Evolutionary conservation across 768 basidiomycete species (phyloP).

Genomic region (Boletales sp.): DNA sequence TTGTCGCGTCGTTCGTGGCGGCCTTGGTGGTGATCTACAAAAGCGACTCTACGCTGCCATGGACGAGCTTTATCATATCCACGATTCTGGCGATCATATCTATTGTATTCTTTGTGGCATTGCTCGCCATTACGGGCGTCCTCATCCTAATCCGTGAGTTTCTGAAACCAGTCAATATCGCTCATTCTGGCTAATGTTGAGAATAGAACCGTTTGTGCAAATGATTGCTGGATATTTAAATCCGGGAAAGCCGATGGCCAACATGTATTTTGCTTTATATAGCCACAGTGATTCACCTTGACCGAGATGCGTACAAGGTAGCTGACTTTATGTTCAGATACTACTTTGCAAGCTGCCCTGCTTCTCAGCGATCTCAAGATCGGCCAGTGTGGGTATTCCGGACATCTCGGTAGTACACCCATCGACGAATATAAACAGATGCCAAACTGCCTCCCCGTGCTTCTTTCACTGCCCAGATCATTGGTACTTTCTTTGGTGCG

Average conservation of each 20-base stretch:
- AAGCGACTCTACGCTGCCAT: slow-evolving; percentile 50
- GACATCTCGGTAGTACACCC: slow-evolving; percentile 26
- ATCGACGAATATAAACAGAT: slow-evolving; percentile 25
- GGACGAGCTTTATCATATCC: slow-evolving; percentile 54
- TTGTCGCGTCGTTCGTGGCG: slow-evolving; percentile 37
- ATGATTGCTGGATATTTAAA: slow-evolving; percentile 38
- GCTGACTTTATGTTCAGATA: slow-evolving; percentile 36
- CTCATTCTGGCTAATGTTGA: background rate
- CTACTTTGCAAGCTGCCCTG: slow-evolving; percentile 45
- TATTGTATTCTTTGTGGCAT: slow-evolving; percentile 50
- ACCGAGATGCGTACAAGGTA: slow-evolving; percentile 36
- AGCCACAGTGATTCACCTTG: slow-evolving; percentile 36
- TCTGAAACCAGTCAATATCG: background rate
- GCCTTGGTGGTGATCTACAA: slow-evolving; percentile 54
- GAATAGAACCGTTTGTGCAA: slow-evolving; percentile 28
- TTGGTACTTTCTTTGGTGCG: slow-evolving; percentile 54
- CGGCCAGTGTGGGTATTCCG: slow-evolving; percentile 18
- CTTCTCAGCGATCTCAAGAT: slow-evolving; percentile 57
- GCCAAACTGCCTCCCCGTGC: slow-evolving; percentile 62
- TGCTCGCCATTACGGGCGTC: slow-evolving; percentile 49
- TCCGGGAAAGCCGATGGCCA: slow-evolving; percentile 39
- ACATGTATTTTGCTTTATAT: slow-evolving; percentile 43
- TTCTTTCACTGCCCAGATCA: slow-evolving; percentile 55
- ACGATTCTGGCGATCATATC: slow-evolving; percentile 48
- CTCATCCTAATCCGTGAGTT: slow-evolving; percentile 19